phyloP scores from a whole-genome alignment of 106 monocot species.

The Vanilla planifolia region DNA sequence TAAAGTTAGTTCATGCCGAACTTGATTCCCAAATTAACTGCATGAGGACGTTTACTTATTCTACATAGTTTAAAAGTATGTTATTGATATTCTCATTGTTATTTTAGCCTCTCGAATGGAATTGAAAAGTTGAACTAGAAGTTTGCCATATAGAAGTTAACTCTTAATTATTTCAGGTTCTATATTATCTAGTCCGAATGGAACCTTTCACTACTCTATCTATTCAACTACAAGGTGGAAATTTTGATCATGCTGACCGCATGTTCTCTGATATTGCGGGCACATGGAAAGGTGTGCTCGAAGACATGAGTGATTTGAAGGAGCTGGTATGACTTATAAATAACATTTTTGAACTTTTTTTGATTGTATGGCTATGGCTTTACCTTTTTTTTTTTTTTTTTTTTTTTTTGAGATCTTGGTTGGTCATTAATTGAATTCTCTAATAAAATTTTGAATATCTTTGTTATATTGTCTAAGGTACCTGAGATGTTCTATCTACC shows the following conservation, averaged over 20 bases:
- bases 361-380: background rate
- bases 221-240: slow-evolving; percentile 84
- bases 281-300: slow-evolving; percentile 88
- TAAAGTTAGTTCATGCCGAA: too few relatives aligned
- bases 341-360: background rate
- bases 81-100: too few relatives aligned
- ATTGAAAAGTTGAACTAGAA: too few relatives aligned
- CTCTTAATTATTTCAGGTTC: slow-evolving; percentile 39
- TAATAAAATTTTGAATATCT: background rate
- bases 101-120: too few relatives aligned
- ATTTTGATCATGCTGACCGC: slow-evolving; percentile 82
- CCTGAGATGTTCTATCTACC: slow-evolving; percentile 98
- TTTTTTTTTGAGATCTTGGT: background rate
- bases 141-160: background rate
- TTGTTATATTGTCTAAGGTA: slow-evolving; percentile 42
- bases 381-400: background rate
- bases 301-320: slow-evolving; percentile 95
- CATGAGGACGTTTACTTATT: too few relatives aligned
- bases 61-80: too few relatives aligned
- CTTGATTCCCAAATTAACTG: too few relatives aligned
- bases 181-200: slow-evolving; percentile 88
- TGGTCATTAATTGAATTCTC: slow-evolving; percentile 1
- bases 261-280: slow-evolving; percentile 79
- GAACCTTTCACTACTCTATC: slow-evolving; percentile 94
- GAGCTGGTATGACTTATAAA: slow-evolving; percentile 61